Evolutionary conservation across 2,329 filamentous ascomycete genomes (phyloP), one percentile per base, ranked within the genome.

Genomic region (Sarocladium oryzae): DNA sequence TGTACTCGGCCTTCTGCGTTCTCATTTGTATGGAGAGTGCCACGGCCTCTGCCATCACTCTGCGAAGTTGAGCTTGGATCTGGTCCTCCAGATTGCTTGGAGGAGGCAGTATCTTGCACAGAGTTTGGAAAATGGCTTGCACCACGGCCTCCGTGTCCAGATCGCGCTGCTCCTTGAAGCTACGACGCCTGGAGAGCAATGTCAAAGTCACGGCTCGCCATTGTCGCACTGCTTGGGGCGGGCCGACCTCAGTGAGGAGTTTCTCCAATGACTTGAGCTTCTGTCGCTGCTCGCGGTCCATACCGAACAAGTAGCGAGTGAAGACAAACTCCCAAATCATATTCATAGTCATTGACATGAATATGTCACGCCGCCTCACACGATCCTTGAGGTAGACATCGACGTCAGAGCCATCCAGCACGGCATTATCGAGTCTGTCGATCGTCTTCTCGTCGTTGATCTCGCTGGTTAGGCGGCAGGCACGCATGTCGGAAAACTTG

Each of bases 251-350:
- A 18, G 81, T 79, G 26, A 99, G 78, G 35, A 88, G 85, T 74
- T 96, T 96, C 72, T 99, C 95, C 8, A 99, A 80, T 30, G 87
- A 84, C 73, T 99, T 97, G 66, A 99, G 85, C 70, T 97, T 97
- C 69, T 97, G 91, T 60, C 93, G 84, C 70, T 99, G 93, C 69
- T 97, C 93, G 60, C 91, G 82, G 66, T 99, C 93, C 89, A 99
- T 96, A 61, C 93, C 93, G 66, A 99, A 99, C 23, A 99, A 83
- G 67, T 99, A 99, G 56, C 93, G 84, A 8, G 92, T 96, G 66
- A 99, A 99, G 65, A 99, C 85, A 63, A 95, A 96, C 69, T 99
- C 93, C 91, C 91, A 99, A 49, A 99, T 85, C 90, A 99, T 96
- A 55, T 88, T 93, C 91, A 97, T 97, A 52, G 92, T 89, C 68